These are phyloP conservation scores for Orbilia oligospora DNA, from an alignment of 2,329 filamentous ascomycete species.

Conservation along the genomic window DNA sequence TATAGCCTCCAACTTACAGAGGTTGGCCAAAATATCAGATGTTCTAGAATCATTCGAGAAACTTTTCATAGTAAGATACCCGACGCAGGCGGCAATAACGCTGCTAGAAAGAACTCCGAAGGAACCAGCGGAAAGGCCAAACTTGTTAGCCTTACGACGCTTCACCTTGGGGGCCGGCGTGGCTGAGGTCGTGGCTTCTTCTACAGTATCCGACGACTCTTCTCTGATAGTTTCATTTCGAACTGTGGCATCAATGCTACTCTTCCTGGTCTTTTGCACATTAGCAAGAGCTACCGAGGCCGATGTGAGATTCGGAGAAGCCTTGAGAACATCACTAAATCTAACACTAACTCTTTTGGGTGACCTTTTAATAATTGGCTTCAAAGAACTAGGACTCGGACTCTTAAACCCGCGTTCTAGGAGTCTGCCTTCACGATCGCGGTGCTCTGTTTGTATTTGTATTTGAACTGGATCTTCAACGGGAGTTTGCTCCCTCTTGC, in stretches of 20 bases:
- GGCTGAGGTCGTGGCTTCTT: slow-evolving; percentile 28
- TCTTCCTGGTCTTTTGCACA: slow-evolving; percentile 36
- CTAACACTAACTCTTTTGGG: slow-evolving; percentile 49
- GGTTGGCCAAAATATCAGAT: slow-evolving; percentile 28
- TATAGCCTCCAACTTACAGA: slow-evolving; percentile 48
- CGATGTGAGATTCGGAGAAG: slow-evolving; percentile 25
- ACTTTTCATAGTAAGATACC: slow-evolving; percentile 29
- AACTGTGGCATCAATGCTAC: slow-evolving; percentile 33
- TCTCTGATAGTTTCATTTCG: slow-evolving; percentile 24
- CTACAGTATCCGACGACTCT: slow-evolving; percentile 53
- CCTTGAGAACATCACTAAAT: slow-evolving; percentile 38
- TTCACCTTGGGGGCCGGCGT: slow-evolving; percentile 26
- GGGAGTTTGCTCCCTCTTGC: slow-evolving; percentile 54
- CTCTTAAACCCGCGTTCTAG: slow-evolving; percentile 32
- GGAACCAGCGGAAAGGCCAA: slow-evolving; percentile 4
- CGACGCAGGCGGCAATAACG: slow-evolving; percentile 29
- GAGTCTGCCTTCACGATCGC: slow-evolving; percentile 38
- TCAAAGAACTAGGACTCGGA: slow-evolving; percentile 42
- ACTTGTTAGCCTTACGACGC: slow-evolving; percentile 24
- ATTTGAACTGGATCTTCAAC: slow-evolving; percentile 48
- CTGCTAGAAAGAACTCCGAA: slow-evolving; percentile 20
- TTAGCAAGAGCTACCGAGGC: slow-evolving; percentile 16
- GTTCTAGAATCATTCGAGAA: slow-evolving; percentile 29
- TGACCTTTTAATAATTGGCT: slow-evolving; percentile 58
- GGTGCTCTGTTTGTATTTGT: slow-evolving; percentile 50